Conservation (phyloP, 495 filamentous ascomycete genomes). For the Lentithecium fluviatile region DNA sequence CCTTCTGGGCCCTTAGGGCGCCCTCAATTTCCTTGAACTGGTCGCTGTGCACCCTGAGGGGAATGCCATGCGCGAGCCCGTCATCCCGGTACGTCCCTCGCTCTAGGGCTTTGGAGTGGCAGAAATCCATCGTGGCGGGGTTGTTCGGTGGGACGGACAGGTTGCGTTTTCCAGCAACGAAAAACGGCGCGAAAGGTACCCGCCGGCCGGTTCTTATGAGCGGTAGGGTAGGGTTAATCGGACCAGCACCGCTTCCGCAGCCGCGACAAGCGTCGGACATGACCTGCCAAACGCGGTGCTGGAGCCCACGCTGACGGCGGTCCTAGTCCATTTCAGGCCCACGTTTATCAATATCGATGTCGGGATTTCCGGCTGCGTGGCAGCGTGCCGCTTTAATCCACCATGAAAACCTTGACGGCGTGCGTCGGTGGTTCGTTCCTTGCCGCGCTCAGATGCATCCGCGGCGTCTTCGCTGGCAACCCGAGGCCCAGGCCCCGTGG, state of each 20-base stretch:
- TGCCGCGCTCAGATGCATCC: too few species aligned
- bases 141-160: background rate
- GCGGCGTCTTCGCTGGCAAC: too few species aligned
- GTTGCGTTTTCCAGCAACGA: background rate
- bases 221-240: background rate
- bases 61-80: constrained; percentile 1
- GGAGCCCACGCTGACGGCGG: background rate
- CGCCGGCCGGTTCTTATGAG: background rate
- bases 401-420: too few species aligned
- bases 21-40: constrained; percentile 30
- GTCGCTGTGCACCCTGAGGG: constrained; percentile 2
- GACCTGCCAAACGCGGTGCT: background rate
- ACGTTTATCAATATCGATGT: background rate
- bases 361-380: too few species aligned
- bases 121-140: constrained; percentile 7
- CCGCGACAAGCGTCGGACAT: background rate
- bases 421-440: too few species aligned
- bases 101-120: background rate
- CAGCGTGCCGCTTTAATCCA: too few species aligned
- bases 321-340: background rate
- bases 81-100: background rate
- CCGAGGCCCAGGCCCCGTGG: too few species aligned
- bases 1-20: constrained; percentile 34
- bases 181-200: background rate
- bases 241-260: background rate